phyloP scores from a whole-genome alignment of 164 flowering plant genomes.

The Echeveria elegans region DNA sequence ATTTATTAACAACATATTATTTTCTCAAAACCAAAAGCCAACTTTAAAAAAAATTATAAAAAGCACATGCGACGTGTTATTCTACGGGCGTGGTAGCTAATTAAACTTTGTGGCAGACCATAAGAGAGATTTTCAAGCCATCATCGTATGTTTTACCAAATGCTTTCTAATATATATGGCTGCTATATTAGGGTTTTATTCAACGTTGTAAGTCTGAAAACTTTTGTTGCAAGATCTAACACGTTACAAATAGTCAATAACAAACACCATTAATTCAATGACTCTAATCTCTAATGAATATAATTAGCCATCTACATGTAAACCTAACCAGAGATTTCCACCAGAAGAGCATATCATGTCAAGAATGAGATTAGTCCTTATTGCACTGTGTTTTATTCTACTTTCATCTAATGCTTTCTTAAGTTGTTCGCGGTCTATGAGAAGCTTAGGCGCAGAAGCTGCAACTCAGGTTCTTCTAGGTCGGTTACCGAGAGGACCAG shows the following conservation, averaged over 20 bases:
- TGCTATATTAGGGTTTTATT: not conserved
- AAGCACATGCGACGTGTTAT: too few species aligned
- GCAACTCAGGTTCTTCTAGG: not conserved
- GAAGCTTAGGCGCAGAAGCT: not conserved
- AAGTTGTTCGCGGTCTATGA: slow-evolving; percentile 14
- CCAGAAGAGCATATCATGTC: too few species aligned
- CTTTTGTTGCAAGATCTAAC: not conserved
- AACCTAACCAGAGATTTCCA: not conserved
- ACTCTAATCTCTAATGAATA: too few species aligned
- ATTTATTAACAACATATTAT: too few species aligned
- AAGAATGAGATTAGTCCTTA: not conserved
- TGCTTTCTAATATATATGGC: not conserved
- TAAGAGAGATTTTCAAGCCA: too few species aligned
- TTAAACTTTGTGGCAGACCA: too few species aligned
- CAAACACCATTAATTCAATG: slow-evolving; percentile 8
- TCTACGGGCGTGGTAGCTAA: too few species aligned
- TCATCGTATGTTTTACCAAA: not conserved
- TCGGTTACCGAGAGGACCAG: slow-evolving; percentile 31
- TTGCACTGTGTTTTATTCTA: slow-evolving; percentile 8
- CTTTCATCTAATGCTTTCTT: slow-evolving; percentile 7
- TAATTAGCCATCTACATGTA: not conserved
- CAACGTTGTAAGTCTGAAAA: not conserved
- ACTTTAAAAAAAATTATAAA: too few species aligned
- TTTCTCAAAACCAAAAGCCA: too few species aligned
- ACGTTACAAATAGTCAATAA: slow-evolving; percentile 1